Percentiles rank a stretch among this genome's conserved stretches.
Evolutionary conservation across 805 yeast species (phyloP).

Genomic region (Spathaspora hagerdaliae): DNA sequence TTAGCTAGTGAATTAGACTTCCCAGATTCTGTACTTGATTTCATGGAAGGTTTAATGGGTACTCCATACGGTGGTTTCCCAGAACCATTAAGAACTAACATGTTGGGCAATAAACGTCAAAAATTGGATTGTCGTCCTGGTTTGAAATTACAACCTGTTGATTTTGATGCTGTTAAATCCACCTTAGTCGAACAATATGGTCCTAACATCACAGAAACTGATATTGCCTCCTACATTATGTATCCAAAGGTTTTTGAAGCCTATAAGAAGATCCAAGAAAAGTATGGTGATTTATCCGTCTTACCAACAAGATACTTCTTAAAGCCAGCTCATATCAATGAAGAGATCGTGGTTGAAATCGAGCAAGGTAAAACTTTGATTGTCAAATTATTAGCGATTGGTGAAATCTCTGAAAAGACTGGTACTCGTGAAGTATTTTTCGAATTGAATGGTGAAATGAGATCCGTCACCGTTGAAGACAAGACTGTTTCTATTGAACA

Average conservation of each 20-base stretch:
- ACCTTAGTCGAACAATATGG: slow-evolving; percentile 79
- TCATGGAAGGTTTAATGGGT: slow-evolving; percentile 99
- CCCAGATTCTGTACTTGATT: slow-evolving; percentile 98
- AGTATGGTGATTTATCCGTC: slow-evolving; percentile 89
- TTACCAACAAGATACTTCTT: slow-evolving; percentile 90
- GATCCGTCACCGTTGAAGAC: slow-evolving; percentile 91
- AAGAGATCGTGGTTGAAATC: slow-evolving; percentile 83
- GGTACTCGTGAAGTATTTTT: slow-evolving; percentile 96
- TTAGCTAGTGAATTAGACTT: slow-evolving; percentile 90
- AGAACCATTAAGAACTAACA: slow-evolving; percentile 92
- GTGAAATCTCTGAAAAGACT: slow-evolving; percentile 78
- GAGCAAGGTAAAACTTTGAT: slow-evolving; percentile 94
- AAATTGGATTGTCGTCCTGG: slow-evolving; percentile 92
- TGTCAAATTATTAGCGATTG: slow-evolving; percentile 86
- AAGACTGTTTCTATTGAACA: slow-evolving; percentile 82
- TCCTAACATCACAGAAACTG: slow-evolving; percentile 67
- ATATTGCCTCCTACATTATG: slow-evolving; percentile 95
- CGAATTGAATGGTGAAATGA: slow-evolving; percentile 96
- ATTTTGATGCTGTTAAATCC: slow-evolving; percentile 65
- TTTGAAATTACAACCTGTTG: slow-evolving; percentile 78
- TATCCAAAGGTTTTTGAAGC: slow-evolving; percentile 96
- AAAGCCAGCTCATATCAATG: slow-evolving; percentile 81
- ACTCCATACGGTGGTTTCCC: slow-evolving; percentile 99
- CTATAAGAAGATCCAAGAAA: slow-evolving; percentile 66
- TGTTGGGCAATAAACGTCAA: slow-evolving; percentile 88